These are phyloP conservation scores for Aspergillus phoenicis DNA, from an alignment of 2,329 filamentous ascomycete species.

Conservation along the genomic window DNA sequence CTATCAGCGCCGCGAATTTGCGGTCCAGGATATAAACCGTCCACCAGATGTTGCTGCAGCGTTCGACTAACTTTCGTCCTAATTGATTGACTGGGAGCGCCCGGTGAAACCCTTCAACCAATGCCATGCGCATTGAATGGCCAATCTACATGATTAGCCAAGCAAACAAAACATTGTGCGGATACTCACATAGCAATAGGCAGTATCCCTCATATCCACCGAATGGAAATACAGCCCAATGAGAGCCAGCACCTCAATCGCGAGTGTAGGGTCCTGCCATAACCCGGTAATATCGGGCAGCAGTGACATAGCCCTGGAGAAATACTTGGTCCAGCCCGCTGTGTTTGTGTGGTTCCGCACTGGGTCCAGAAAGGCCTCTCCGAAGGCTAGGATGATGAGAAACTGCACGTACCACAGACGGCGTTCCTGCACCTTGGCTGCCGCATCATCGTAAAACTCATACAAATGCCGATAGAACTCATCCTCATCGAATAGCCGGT, in stretches of 20 bases:
- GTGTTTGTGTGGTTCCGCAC: constrained; percentile 39
- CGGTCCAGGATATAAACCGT: constrained; percentile 58
- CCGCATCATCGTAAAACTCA: constrained; percentile 42
- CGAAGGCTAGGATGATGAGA: constrained; percentile 54
- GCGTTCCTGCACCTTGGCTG: constrained; percentile 27
- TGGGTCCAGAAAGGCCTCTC: constrained; percentile 53
- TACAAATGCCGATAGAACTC: constrained; percentile 48
- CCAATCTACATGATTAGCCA: constrained; percentile 48
- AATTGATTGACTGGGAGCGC: constrained; percentile 53
- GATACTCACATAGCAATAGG: constrained; percentile 51
- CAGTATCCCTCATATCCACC: constrained; percentile 53
- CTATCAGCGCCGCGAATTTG: constrained; percentile 58
- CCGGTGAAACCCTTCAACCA: constrained; percentile 57
- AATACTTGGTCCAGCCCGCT: constrained; percentile 47
- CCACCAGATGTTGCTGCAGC: constrained; percentile 59
- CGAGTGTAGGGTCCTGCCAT: constrained; percentile 45
- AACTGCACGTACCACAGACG: constrained; percentile 56
- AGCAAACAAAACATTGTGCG: neutral
- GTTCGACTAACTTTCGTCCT: constrained; percentile 49
- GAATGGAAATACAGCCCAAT: constrained; percentile 54
- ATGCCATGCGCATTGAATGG: constrained; percentile 56
- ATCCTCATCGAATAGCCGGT: constrained; percentile 57
- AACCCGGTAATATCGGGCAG: constrained; percentile 45
- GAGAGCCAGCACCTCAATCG: constrained; percentile 54
- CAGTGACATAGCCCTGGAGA: constrained; percentile 46